These are phyloP conservation scores for Chaetomidium leptoderma DNA, from an alignment of 495 filamentous ascomycete species.

Conservation along the genomic window DNA sequence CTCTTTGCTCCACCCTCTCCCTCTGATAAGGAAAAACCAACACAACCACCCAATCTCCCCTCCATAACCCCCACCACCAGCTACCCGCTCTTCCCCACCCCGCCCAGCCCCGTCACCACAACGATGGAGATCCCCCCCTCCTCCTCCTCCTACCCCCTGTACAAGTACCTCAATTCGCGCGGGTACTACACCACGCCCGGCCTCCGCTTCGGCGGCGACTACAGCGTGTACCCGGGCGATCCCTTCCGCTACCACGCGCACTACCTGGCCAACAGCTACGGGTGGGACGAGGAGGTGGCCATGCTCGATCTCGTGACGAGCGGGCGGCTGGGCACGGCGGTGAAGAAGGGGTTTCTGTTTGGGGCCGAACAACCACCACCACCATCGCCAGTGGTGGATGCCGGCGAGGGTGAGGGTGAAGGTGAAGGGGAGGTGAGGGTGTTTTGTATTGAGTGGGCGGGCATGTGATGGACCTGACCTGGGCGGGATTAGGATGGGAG, in stretches of 20 bases:
- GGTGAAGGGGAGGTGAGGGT: conserved; percentile 24
- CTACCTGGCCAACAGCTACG: conserved; percentile 71
- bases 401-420: not conserved
- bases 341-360: conserved; percentile 91
- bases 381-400: not conserved
- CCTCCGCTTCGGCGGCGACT: conserved; percentile 89
- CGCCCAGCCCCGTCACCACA: conserved; percentile 20
- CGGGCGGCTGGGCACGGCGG: conserved; percentile 82
- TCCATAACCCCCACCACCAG: conserved; percentile 28
- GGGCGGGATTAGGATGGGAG: not conserved
- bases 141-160: conserved; percentile 57
- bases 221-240: conserved; percentile 91
- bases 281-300: conserved; percentile 81
- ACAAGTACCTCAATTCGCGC: conserved; percentile 67
- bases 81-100: conserved; percentile 28
- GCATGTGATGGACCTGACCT: conserved; percentile 26
- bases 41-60: conserved; percentile 20
- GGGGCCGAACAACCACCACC: conserved; percentile 51
- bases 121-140: conserved; percentile 39
- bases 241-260: conserved; percentile 92
- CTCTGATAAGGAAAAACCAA: not conserved
- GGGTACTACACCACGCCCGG: conserved; percentile 89
- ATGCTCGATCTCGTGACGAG: conserved; percentile 80
- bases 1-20: conserved; percentile 38
- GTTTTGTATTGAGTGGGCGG: conserved; percentile 38